Evolutionary conservation across 345 rosid genomes (phyloP).

Genomic region (Aegle marmelos): DNA sequence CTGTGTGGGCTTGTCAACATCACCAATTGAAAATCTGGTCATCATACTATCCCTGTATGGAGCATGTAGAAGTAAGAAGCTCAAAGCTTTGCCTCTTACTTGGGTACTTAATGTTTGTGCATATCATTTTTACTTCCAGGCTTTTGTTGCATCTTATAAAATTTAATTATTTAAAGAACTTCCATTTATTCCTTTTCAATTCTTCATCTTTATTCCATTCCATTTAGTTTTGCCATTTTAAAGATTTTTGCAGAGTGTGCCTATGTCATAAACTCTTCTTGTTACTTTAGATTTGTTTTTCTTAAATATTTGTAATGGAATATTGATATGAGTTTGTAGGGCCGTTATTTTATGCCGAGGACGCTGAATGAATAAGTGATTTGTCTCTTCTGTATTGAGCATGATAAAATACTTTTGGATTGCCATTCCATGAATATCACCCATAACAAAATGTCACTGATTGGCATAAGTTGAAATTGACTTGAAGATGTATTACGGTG

Average conservation of each 20-base stretch:
- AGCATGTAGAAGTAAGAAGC: slow-evolving; percentile 67
- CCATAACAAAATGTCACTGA: not conserved
- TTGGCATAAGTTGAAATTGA: not conserved
- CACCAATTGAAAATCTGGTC: slow-evolving; percentile 75
- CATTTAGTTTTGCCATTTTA: not conserved
- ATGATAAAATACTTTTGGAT: not conserved
- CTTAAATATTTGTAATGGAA: not conserved
- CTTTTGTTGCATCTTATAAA: not conserved
- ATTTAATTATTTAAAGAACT: not conserved
- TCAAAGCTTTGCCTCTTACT: slow-evolving; percentile 8
- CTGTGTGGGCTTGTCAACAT: slow-evolving; percentile 85
- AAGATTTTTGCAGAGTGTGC: not conserved
- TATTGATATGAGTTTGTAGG: not conserved
- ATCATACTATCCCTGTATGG: slow-evolving; percentile 66
- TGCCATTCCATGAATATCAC: not conserved
- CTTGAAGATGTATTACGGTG: not conserved
- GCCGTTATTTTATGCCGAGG: not conserved
- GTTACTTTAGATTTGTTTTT: not conserved
- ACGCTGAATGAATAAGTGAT: not conserved
- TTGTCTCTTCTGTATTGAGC: not conserved
- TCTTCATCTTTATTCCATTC: not conserved
- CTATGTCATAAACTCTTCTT: not conserved
- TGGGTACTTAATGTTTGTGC: not conserved
- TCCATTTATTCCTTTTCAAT: not conserved
- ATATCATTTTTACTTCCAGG: not conserved